A percentile compares a stretch with the other conserved stretches of the same genome.
Conservation (phyloP, 371 early-diverging fungal genomes). For the Mortierella sp. region DNA sequence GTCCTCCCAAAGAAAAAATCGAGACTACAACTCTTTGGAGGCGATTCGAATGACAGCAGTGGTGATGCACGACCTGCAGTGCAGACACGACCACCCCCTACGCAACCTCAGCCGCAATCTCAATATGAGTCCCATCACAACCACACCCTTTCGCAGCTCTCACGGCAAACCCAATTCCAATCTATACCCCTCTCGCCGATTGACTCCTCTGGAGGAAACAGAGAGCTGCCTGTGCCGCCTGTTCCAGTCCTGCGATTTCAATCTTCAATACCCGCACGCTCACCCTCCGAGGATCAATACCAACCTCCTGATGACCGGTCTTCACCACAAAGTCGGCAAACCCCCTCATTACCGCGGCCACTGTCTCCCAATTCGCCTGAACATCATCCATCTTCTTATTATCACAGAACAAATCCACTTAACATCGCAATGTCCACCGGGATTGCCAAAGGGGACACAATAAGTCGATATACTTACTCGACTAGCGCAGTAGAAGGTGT, state of each 20-base stretch:
- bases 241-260: constrained; percentile 21
- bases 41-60: constrained; percentile 4
- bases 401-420: constrained; percentile 8
- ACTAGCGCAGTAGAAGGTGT: constrained; percentile 1
- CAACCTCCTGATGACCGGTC: not conserved
- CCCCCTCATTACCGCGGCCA: not conserved
- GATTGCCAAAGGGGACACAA: not conserved
- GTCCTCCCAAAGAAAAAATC: constrained; percentile 30
- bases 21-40: constrained; percentile 15
- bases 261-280: not conserved
- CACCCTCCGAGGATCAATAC: constrained; percentile 1
- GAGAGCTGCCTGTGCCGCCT: constrained; percentile 13
- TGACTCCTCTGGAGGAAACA: constrained; percentile 17
- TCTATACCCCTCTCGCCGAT: constrained; percentile 52
- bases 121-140: not conserved
- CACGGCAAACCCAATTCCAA: constrained; percentile 48
- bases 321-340: constrained; percentile 1
- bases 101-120: constrained; percentile 1
- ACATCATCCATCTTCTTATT: constrained; percentile 11
- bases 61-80: constrained; percentile 8
- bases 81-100: constrained; percentile 20
- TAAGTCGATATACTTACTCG: constrained; percentile 1
- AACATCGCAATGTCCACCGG: not conserved
- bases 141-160: constrained; percentile 20
- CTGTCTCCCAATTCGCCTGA: constrained; percentile 6